Base-by-base conservation (phyloP, 352 stramenopile genomes). In the Phytophthora cajani region DNA sequence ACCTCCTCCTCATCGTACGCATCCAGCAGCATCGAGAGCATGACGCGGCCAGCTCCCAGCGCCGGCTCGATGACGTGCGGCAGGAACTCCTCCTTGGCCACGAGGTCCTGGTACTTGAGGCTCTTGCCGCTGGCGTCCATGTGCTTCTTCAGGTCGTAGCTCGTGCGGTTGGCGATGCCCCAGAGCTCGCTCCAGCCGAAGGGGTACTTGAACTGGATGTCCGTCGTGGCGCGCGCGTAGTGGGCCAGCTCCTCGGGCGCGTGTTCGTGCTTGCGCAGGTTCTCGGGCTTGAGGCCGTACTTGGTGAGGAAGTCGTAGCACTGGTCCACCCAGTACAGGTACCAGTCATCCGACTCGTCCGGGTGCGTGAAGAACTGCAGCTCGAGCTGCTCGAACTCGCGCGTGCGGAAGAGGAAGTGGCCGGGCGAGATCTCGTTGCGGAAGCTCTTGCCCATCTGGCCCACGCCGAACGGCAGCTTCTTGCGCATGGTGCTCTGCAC, bases 311-410 rank as follows among this genome's bases (percentile, higher is more conserved):
- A 99, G 0, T 90, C 68, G 64, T 92, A 96, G 64, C 87, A 97
- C 63, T 95, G 83, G 23, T 96, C 77, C 60, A 99, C 93, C 97
- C 97, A 99, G 72, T 98, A 90, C 25, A 89, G 47, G 55, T 87
- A 93, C 81, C 83, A 92, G 51, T 83, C 65, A 64, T 93, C 85
- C n/a, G 84, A 93, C 38, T 95, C 87, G 42, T 77, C 53, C 56
- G 86, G 86, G 62, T 87, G 77, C 59, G 84, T 93, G 68, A 95
- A 95, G 68, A 89, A 95, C 74, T 93, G 82, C 21, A 94, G 88
- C 78, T 99, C 97, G 53, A 99, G 95, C 84, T 99, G 97, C 80
- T 99, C 97, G 73, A 99, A 99, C 84, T 99, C 97, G 36, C 97
- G 87, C 58, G 86, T 98, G 58, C 97, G 94, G 73, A 99, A 99